phyloP scores from a whole-genome alignment of 495 filamentous ascomycete species.

The Xylaria sp. region DNA sequence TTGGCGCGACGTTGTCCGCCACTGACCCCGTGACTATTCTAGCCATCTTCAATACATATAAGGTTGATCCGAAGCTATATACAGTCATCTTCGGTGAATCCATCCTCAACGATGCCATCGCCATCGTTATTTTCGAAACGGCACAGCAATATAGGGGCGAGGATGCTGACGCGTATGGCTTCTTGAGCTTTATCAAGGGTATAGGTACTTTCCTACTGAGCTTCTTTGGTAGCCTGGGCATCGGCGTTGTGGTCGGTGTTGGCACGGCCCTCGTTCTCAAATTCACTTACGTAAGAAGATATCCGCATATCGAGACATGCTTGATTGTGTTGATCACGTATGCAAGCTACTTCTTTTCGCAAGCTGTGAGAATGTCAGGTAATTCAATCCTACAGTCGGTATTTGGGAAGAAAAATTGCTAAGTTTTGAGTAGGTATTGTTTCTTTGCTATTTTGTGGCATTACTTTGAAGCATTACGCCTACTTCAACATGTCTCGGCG shows the following conservation, averaged over 20 bases:
- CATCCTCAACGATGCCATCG: constrained; percentile 96
- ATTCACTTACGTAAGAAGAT: constrained; percentile 88
- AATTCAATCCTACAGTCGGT: constrained; percentile 41
- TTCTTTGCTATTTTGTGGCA: constrained; percentile 94
- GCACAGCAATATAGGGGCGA: constrained; percentile 85
- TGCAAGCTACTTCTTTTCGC: constrained; percentile 95
- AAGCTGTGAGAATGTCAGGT: constrained; percentile 94
- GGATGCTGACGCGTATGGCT: constrained; percentile 65
- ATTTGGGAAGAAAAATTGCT: constrained; percentile 12
- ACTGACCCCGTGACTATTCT: constrained; percentile 97
- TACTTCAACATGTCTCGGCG: constrained; percentile 99
- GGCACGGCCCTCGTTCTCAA: constrained; percentile 86
- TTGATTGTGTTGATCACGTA: constrained; percentile 93
- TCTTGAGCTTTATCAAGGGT: constrained; percentile 83
- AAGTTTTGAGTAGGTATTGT: constrained; percentile 76
- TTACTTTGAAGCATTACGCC: constrained; percentile 97
- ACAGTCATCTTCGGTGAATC: constrained; percentile 98
- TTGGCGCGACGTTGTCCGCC: constrained; percentile 93
- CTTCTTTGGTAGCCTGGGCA: constrained; percentile 92
- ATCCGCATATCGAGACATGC: constrained; percentile 96
- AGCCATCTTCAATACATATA: constrained; percentile 98
- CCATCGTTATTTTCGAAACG: constrained; percentile 98
- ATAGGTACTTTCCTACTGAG: constrained; percentile 93
- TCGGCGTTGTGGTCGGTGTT: constrained; percentile 87
- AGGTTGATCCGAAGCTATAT: constrained; percentile 97